Evolutionary conservation across 2,329 filamentous ascomycete genomes (phyloP), one percentile per base, ranked within the genome.

Genomic region (Neonectria ditissima): DNA sequence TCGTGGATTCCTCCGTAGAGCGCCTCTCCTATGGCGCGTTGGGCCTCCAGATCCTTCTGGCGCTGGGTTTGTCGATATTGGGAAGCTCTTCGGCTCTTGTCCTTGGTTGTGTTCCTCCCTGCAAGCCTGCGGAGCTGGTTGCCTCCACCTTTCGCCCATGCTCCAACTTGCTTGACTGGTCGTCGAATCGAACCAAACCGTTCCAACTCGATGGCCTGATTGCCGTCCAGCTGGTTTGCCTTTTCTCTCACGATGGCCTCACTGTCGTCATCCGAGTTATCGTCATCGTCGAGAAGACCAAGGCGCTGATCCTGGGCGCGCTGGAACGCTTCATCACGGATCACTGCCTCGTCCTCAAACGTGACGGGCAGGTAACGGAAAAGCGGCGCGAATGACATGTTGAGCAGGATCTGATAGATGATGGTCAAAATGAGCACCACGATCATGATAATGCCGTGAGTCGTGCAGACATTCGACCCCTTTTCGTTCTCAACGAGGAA

Each of bases 331-430:
- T 95, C 89, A 70, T 99, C 96, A 7, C 95, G 90, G n/a, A 92
- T 82, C 1, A 96, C 92, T 3, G 96, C 96, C 75, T 97, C 95
- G 67, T 98, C 96, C 77, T 99, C 96, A 59, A 98, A 89, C 0
- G 95, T 98, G 67, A 98, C 97, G 0, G 96, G 96, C 4, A 99
- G 82, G 73, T 97, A 97, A 41, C 91, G 88, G 75, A 97, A 90
- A 10, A 99, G 84, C 3, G 96, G 95, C 0, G 88, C 87, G 70
- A 99, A 98, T 0, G 94, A 92, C 57, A 84, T 82, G 77, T 97
- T 97, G 55, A 98, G 84, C 1, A 97, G 80, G 43, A 91, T 78
- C 75, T 99, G 96, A 72, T 92, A 99, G 4, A 93, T 72, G 1
- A 86, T 79, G 0, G 96, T 99, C 13, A 95, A 80, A 48, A 89